Base-by-base conservation (phyloP, 2,329 filamentous ascomycete genomes). In the Orbilia ellipsospora region DNA sequence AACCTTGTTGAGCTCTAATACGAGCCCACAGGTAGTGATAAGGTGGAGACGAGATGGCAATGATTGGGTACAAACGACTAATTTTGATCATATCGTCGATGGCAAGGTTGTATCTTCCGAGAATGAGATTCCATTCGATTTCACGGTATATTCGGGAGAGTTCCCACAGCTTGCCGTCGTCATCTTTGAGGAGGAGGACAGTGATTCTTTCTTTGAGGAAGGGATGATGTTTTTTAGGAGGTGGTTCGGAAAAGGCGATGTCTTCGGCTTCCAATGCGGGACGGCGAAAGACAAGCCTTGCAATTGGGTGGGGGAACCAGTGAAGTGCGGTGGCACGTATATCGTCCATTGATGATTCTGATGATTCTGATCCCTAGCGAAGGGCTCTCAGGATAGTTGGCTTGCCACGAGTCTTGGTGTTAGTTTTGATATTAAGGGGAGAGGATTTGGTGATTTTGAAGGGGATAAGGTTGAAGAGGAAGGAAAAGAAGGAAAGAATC, bases 141-240 rank as follows among this genome's bases (percentile, higher is more conserved):
- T 31, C 26, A 2, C 64, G 45, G 44, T 65, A 23, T 2, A 65
- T 56, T 4, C 60, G 64, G 5, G 59, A 64, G 31, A 75, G 48
- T 1, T 60, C 16, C 64, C 64, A 69, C 3, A 64, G 15, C 2
- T 65, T 20, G 20, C 15, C 26, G 13, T 75, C 72, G 16, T 65
- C 57, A 40, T 69, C 15, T 16, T 20, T 15, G 5, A 75, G 52
- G 6, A 75, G 44, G 36, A 16, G 60, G 0, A 59, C 55, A 0
- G 72, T 75, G 60, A 75, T 61, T 7, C 23, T n/a, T 36, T 75
- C 72, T 2, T 56, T 50, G 23, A 59, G 59, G 44, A 75, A 31
- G 5, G 72, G 57, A 44, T 69, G 64, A 45, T 67, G 57, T 7
- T 57, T 61, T 7, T 57, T 16, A 0, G 51, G n/a, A 6, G 26